phyloP scores from a whole-genome alignment of 495 filamentous ascomycete genomes.

The Penicillium atrosanguineum region DNA sequence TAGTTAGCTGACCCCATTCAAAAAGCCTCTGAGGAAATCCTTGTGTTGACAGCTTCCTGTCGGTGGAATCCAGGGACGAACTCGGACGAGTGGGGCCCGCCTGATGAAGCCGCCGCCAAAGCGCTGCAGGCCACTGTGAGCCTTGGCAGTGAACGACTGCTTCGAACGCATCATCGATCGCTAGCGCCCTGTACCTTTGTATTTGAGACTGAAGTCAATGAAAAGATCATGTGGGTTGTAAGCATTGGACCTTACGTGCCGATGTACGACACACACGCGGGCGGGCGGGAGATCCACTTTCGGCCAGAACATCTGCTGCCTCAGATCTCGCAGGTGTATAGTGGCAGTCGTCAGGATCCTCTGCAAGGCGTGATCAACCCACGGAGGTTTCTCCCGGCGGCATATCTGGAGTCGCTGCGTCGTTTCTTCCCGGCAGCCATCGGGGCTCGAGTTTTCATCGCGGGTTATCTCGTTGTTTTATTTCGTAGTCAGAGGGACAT shows the following conservation, averaged over 20 bases:
- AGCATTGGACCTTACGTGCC: constrained; percentile 10
- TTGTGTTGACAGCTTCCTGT: constrained; percentile 1
- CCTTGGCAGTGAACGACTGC: constrained; percentile 7
- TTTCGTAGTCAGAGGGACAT: constrained; percentile 14
- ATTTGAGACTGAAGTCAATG: constrained; percentile 10
- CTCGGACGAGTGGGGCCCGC: constrained; percentile 12
- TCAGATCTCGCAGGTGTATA: constrained; percentile 11
- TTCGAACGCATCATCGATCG: constrained; percentile 15
- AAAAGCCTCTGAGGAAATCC: not conserved
- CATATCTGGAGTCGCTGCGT: constrained; percentile 10
- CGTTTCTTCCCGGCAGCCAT: constrained; percentile 16
- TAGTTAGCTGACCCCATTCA: constrained; percentile 4
- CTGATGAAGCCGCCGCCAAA: constrained; percentile 9
- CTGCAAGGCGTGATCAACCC: constrained; percentile 10
- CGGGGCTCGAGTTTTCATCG: constrained; percentile 16
- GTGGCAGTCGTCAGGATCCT: constrained; percentile 15
- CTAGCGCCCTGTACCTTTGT: constrained; percentile 16
- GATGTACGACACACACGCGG: constrained; percentile 20
- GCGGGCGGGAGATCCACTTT: constrained; percentile 21
- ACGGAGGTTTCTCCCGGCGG: constrained; percentile 11
- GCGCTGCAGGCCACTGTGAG: constrained; percentile 3
- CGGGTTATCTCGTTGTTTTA: constrained; percentile 20
- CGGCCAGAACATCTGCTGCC: constrained; percentile 13
- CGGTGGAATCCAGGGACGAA: constrained; percentile 7
- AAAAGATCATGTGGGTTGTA: constrained; percentile 15